A percentile compares a stretch with the other conserved stretches of the same genome.
These are phyloP conservation scores for Paraglomus brasilianum DNA, from an alignment of 192 early-diverging fungal species.

Conservation along the genomic window DNA sequence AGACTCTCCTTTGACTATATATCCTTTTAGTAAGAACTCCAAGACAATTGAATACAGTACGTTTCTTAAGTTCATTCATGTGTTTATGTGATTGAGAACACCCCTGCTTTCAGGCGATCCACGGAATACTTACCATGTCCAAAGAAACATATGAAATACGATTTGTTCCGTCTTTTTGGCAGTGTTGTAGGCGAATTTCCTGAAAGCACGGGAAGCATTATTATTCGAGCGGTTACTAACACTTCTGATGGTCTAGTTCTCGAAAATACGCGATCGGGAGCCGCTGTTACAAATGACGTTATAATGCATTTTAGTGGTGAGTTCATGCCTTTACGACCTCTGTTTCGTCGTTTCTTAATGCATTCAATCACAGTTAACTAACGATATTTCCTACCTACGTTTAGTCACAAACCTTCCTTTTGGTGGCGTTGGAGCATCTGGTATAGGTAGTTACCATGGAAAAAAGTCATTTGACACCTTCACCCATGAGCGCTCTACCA, in stretches of 20 bases:
- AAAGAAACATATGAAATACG: too few relatives aligned
- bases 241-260: conserved; percentile 44
- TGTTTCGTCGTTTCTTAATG: not conserved
- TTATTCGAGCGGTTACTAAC: too few relatives aligned
- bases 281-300: conserved; percentile 77
- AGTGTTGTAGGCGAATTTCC: too few relatives aligned
- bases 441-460: conserved; percentile 86
- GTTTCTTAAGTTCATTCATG: not conserved
- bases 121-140: too few relatives aligned
- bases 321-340: not conserved
- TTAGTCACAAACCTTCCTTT: conserved; percentile 66
- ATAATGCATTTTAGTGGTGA: conserved; percentile 65
- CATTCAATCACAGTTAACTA: not conserved
- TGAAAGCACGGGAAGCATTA: too few relatives aligned
- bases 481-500: conserved; percentile 69
- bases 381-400: not conserved
- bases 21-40: conserved; percentile 62
- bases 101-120: too few relatives aligned
- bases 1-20: conserved; percentile 79
- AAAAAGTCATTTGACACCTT: conserved; percentile 74
- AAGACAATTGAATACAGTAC: conserved; percentile 51
- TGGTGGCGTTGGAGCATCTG: conserved; percentile 84
- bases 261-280: conserved; percentile 71
- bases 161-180: too few relatives aligned
- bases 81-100: not conserved